Evolutionary conservation across 2,329 filamentous ascomycete species (phyloP).

Genomic region (Fusarium succisae): DNA sequence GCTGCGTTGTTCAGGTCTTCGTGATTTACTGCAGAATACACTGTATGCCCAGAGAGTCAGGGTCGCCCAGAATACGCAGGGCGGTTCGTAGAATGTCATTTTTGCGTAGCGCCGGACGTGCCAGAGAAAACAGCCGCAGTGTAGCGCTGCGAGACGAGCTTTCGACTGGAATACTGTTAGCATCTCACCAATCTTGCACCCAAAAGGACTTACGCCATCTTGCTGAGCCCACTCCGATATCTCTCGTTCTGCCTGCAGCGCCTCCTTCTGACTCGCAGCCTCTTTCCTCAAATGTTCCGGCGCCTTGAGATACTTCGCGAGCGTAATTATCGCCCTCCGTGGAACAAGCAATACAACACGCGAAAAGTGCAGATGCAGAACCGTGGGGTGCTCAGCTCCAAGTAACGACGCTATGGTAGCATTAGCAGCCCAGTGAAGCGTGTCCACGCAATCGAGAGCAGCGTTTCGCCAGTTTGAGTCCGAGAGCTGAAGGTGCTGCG

Average conservation of each 20-base stretch:
- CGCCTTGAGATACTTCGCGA: conserved; percentile 45
- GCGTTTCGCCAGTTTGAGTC: conserved; percentile 53
- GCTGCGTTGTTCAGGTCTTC: background rate
- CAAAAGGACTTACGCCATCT: conserved; percentile 35
- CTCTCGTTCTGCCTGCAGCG: conserved; percentile 36
- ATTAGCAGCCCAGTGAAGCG: conserved; percentile 67
- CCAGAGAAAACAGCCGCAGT: conserved; percentile 57
- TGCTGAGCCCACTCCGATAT: conserved; percentile 49
- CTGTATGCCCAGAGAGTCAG: conserved; percentile 54
- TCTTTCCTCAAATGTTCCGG: background rate
- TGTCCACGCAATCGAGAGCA: conserved; percentile 59
- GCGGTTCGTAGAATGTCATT: conserved; percentile 52
- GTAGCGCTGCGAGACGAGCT: conserved; percentile 55
- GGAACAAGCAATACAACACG: conserved; percentile 62
- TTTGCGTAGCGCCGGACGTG: conserved; percentile 56
- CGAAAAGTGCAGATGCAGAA: conserved; percentile 65
- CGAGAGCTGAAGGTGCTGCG: background rate
- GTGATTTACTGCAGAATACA: conserved; percentile 14
- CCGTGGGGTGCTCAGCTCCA: conserved; percentile 63
- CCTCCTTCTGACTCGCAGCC: conserved; percentile 27
- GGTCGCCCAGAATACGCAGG: conserved; percentile 50
- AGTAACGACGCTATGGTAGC: conserved; percentile 57
- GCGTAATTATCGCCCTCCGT: conserved; percentile 54
- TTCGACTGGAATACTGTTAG: conserved; percentile 47
- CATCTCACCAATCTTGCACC: fast-evolving